Evolutionary conservation across 495 filamentous ascomycete genomes (phyloP).

Genomic region (Jackrogersella multiformis): DNA sequence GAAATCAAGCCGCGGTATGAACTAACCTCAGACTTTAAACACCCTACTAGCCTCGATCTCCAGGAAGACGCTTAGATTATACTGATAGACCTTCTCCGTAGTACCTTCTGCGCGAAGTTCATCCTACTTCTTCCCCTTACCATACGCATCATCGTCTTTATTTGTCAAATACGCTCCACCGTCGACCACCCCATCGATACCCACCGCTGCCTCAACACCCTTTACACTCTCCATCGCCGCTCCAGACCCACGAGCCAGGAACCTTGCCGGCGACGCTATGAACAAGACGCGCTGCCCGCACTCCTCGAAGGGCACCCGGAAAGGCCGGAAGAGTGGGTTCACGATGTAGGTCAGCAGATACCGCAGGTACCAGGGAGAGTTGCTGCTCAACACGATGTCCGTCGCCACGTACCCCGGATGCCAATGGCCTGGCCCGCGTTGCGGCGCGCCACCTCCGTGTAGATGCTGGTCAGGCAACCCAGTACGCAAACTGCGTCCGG

Average conservation of each 20-base stretch:
- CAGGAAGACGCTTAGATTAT: conserved; percentile 12
- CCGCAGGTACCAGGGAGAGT: conserved; percentile 23
- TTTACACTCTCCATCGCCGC: not conserved
- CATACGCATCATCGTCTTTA: conserved; percentile 3
- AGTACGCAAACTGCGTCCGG: conserved; percentile 17
- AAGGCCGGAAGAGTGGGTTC: not conserved
- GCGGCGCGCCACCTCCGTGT: conserved; percentile 36
- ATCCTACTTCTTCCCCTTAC: conserved; percentile 10
- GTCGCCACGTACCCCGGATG: conserved; percentile 36
- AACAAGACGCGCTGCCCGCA: conserved; percentile 20
- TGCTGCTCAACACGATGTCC: not conserved
- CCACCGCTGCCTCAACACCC: conserved; percentile 6
- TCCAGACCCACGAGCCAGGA: not conserved
- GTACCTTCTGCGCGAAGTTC: conserved; percentile 18
- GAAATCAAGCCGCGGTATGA: not conserved
- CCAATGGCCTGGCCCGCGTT: conserved; percentile 26
- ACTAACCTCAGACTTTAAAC: conserved; percentile 1
- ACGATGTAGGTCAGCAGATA: conserved; percentile 4
- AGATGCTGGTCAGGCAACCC: conserved; percentile 36
- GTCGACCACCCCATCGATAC: conserved; percentile 11
- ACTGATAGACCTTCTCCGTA: conserved; percentile 19
- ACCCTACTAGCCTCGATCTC: conserved; percentile 12
- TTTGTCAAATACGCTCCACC: conserved; percentile 17
- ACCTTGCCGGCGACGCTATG: conserved; percentile 24
- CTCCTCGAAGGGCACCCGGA: conserved; percentile 17